These are phyloP conservation scores for Fusarium longipes DNA, from an alignment of 2,329 filamentous ascomycete species.

Conservation along the genomic window DNA sequence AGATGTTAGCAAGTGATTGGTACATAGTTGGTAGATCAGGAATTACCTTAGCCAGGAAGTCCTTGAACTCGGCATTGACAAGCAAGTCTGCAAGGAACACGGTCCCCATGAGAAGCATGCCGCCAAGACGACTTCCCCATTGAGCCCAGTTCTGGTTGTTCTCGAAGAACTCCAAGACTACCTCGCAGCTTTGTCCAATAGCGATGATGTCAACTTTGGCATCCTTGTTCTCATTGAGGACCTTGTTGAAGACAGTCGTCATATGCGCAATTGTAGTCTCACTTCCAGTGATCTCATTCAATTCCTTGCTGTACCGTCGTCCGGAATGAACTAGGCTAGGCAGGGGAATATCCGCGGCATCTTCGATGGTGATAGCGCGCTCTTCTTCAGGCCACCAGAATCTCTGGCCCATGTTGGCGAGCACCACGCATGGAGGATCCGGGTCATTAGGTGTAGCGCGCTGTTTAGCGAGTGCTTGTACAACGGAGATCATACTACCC, in stretches of 20 bases:
- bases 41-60: slow-evolving; percentile 63
- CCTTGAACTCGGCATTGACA: slow-evolving; percentile 57
- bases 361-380: slow-evolving; percentile 67
- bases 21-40: not conserved
- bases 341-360: slow-evolving; percentile 70
- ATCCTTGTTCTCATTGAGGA: slow-evolving; percentile 62
- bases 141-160: slow-evolving; percentile 61
- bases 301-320: slow-evolving; percentile 60
- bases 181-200: slow-evolving; percentile 73
- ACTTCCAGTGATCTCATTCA: slow-evolving; percentile 74
- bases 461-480: slow-evolving; percentile 58
- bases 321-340: slow-evolving; percentile 70
- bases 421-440: slow-evolving; percentile 69
- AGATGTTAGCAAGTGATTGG: slow-evolving; percentile 15
- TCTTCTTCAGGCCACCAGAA: slow-evolving; percentile 77
- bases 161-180: slow-evolving; percentile 68
- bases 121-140: slow-evolving; percentile 58
- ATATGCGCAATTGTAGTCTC: slow-evolving; percentile 70
- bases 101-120: slow-evolving; percentile 63
- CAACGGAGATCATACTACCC: slow-evolving; percentile 77
- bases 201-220: slow-evolving; percentile 77
- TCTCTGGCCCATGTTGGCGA: slow-evolving; percentile 82
- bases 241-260: slow-evolving; percentile 70
- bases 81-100: slow-evolving; percentile 55
- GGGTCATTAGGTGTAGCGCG: slow-evolving; percentile 49